These are phyloP conservation scores for Phytophthora idaei DNA, from an alignment of 352 stramenopile genomes.

Conservation along the genomic window DNA sequence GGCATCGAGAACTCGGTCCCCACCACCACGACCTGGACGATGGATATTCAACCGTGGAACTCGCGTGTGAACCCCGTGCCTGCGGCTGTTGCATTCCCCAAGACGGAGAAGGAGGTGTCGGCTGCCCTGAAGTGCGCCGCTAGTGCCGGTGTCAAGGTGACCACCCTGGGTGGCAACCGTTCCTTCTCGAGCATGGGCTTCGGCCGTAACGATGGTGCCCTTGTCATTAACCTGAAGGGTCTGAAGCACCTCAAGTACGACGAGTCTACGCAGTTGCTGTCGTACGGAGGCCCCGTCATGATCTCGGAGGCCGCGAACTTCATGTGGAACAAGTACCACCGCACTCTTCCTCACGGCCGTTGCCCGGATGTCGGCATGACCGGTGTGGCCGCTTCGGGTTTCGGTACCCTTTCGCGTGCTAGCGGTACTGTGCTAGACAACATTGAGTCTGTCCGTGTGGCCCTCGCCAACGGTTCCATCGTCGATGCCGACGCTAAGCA, in stretches of 20 bases:
- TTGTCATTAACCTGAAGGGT: conserved; percentile 6
- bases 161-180: conserved; percentile 7
- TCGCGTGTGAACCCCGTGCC: conserved; percentile 4
- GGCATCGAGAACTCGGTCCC: background rate
- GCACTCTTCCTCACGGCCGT: conserved; percentile 4
- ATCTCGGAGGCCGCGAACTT: conserved; percentile 2
- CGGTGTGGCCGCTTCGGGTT: conserved; percentile 6
- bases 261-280: background rate
- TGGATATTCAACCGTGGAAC: conserved; percentile 3
- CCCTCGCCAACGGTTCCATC: conserved; percentile 4
- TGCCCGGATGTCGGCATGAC: conserved; percentile 4
- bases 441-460: background rate
- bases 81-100: background rate
- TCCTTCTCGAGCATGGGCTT: conserved; percentile 4
- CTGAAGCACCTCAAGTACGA: conserved; percentile 4
- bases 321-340: conserved; percentile 3
- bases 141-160: conserved; percentile 4
- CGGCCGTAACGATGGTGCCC: conserved; percentile 1
- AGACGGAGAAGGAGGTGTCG: conserved; percentile 4
- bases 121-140: conserved; percentile 1
- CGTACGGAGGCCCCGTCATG: conserved; percentile 5
- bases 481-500: background rate
- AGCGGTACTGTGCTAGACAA: conserved; percentile 1
- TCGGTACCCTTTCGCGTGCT: background rate
- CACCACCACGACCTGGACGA: background rate